These are phyloP conservation scores for Solanum dulcamara DNA, from an alignment of 257 asterid species.

Conservation along the genomic window DNA sequence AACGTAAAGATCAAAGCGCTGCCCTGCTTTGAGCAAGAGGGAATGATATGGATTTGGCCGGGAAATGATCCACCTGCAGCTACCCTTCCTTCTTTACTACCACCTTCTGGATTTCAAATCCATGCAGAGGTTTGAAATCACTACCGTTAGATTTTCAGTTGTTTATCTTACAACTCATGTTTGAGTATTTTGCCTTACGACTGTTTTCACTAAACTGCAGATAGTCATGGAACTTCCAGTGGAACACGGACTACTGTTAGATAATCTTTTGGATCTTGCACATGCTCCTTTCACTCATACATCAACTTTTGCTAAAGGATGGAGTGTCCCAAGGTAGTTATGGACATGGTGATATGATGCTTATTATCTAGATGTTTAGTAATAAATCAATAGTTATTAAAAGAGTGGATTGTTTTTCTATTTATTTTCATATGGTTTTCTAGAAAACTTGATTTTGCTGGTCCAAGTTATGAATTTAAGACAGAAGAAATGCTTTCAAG, in stretches of 20 bases:
- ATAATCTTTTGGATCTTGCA: constrained; percentile 95
- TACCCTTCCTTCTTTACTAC: constrained; percentile 55
- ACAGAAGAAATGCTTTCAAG: neutral
- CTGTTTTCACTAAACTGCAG: constrained; percentile 24
- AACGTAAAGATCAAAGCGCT: constrained; percentile 70
- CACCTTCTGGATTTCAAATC: constrained; percentile 81
- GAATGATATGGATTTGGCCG: constrained; percentile 96
- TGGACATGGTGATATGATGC: neutral
- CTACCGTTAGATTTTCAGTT: neutral
- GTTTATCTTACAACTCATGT: neutral
- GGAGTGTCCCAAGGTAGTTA: constrained; percentile 78
- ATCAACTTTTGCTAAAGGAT: constrained; percentile 93
- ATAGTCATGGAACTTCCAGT: constrained; percentile 93
- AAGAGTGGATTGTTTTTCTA: neutral
- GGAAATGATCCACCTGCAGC: constrained; percentile 82
- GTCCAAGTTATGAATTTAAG: neutral
- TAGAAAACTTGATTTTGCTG: neutral
- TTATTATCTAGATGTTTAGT: neutral
- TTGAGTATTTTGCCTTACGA: neutral
- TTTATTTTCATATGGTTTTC: neutral
- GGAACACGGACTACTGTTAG: constrained; percentile 83
- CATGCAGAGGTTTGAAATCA: constrained; percentile 69
- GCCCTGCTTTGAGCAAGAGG: constrained; percentile 91
- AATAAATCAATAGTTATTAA: neutral
- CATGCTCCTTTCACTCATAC: constrained; percentile 97